Base-by-base conservation (phyloP, 83 land plant species). In the Picea abies region DNA sequence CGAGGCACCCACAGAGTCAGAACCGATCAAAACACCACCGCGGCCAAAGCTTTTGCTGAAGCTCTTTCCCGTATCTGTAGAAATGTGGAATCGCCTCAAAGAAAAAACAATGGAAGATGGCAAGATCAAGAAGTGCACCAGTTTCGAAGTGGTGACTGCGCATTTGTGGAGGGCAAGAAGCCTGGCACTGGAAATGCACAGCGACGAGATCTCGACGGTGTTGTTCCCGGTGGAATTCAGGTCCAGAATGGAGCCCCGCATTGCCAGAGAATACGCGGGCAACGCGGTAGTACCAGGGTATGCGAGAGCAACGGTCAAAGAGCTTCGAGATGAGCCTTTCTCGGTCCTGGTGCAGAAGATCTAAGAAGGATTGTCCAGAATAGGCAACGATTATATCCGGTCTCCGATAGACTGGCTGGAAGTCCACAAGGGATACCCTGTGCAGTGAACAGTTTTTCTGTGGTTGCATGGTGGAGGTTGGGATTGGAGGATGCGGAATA, bases 401-500 rank as follows among this genome's bases (percentile, higher is more conserved):
- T 83, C 85, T 3, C 58, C n/a, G 14, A 49, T 83, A 0, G 77
- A 63, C 29, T 29, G 0, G 29, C 0, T 29, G 29, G 29, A 29
- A 29, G 29, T 29, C 29, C 29, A 29, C 0, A 20, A 44, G 84
- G 84, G 0, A 58, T 65, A 10, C 84, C 80, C 17, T 77, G 84
- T 6, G 23, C 47, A n/a, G 72, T 44, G 15, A 58, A 63, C 16
- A 83, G 80, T 39, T 83, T 83, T 41, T 83, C 80, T 0, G 77
- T 83, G 56, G 84, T 83, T 52, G 80, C 76, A 0, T 76, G 82
- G 81, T 68, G 62, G 67, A 63, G 22, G 67, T 32, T 75, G 26
- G 82, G 84, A 8, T 22, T 76, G 78, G 80, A 58, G 41, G 56
- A 44, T 16, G 84, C 16, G 41, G 77, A 78, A 35, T 76, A 47